These are phyloP conservation scores for Ogataea philodendri DNA, from an alignment of 805 yeast genomes.

Conservation along the genomic window DNA sequence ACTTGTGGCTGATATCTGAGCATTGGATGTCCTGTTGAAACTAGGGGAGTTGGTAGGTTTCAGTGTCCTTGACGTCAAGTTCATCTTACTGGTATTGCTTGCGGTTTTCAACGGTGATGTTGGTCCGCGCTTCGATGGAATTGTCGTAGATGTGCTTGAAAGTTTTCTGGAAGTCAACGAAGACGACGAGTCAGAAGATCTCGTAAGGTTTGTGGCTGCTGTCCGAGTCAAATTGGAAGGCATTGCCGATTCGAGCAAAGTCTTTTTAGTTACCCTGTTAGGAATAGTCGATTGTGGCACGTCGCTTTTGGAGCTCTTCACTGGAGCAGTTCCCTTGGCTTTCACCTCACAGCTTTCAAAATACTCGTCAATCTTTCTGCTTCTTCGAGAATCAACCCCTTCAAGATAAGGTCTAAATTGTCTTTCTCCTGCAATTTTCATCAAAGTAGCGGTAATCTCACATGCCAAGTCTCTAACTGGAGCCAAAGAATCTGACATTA, in stretches of 20 bases:
- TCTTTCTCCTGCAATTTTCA: constrained; percentile 79
- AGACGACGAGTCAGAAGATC: constrained; percentile 9
- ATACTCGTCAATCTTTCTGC: constrained; percentile 60
- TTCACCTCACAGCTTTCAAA: constrained; percentile 55
- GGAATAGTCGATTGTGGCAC: no score
- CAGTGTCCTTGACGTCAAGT: constrained; percentile 30
- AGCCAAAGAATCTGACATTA: constrained; percentile 81
- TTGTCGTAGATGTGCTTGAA: constrained; percentile 17
- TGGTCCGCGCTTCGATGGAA: constrained; percentile 70
- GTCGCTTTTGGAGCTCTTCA: no score
- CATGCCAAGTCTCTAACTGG: constrained; percentile 78
- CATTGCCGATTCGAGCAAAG: not conserved
- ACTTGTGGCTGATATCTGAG: constrained; percentile 15
- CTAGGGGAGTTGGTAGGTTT: constrained; percentile 19
- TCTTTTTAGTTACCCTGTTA: no score
- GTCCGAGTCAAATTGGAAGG: constrained; percentile 3
- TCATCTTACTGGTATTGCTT: constrained; percentile 21
- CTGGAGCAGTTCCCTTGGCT: constrained; percentile 37
- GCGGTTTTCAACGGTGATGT: constrained; percentile 60
- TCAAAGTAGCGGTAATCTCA: constrained; percentile 73
- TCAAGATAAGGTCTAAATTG: constrained; percentile 59
- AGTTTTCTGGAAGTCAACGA: constrained; percentile 16
- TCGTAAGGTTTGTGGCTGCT: constrained; percentile 6
- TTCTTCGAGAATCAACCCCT: constrained; percentile 69
- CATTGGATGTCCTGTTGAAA: constrained; percentile 20